Conservation (phyloP, 805 yeast genomes). For the Yarrowia divulgata region DNA sequence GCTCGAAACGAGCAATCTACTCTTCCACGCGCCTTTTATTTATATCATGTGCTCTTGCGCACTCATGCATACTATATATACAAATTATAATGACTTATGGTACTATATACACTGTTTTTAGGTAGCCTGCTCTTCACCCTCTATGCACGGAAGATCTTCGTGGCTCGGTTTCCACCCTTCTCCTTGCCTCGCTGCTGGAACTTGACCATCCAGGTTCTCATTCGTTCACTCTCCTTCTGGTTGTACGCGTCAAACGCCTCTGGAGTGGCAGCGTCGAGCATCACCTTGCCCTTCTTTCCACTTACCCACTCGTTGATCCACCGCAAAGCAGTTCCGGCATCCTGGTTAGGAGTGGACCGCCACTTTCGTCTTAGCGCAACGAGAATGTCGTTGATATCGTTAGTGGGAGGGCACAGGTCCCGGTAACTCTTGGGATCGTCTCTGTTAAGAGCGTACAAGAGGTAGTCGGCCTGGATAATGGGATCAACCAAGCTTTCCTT, state of each 20-base stretch:
- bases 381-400: conserved; percentile 63
- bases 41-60: background rate
- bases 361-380: conserved; percentile 9
- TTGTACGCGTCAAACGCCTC: conserved; percentile 27
- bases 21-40: background rate
- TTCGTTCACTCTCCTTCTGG: conserved; percentile 29
- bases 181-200: conserved; percentile 32
- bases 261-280: conserved; percentile 21
- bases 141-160: conserved; percentile 14
- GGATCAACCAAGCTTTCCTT: conserved; percentile 77
- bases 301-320: conserved; percentile 39
- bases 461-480: conserved; percentile 82
- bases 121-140: background rate
- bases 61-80: background rate
- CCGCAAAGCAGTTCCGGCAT: conserved; percentile 32
- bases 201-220: conserved; percentile 34
- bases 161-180: conserved; percentile 29
- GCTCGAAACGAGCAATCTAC: too few species aligned
- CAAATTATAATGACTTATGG: conserved; percentile 5
- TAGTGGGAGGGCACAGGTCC: conserved; percentile 69
- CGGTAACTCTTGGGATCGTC: conserved; percentile 48
- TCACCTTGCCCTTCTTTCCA: conserved; percentile 35
- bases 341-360: conserved; percentile 19
- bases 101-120: conserved; percentile 25
- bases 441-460: conserved; percentile 71